Evolutionary conservation across 2,329 filamentous ascomycete species (phyloP).

Genomic region (Calycina marina): DNA sequence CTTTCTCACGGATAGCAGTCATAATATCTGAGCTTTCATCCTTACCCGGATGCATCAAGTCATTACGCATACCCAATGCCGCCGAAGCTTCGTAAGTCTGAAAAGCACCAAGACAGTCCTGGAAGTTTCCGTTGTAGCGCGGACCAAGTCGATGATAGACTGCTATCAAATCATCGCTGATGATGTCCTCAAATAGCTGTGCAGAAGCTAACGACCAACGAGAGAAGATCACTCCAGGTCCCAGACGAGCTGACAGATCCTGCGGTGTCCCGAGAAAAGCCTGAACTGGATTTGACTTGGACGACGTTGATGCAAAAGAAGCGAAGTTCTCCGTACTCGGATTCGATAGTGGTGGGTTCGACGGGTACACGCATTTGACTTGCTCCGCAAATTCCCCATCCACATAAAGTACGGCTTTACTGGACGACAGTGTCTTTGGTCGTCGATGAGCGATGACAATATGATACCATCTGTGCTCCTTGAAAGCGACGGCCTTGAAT

Average conservation of each 20-base stretch:
- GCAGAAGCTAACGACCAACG: constrained; percentile 84
- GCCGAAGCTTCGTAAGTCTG: constrained; percentile 94
- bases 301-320: constrained; percentile 48
- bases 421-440: constrained; percentile 58
- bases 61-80: constrained; percentile 78
- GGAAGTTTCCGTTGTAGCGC: constrained; percentile 88
- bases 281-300: constrained; percentile 55
- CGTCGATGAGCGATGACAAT: constrained; percentile 75
- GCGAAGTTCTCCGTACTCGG: constrained; percentile 53
- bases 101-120: constrained; percentile 89
- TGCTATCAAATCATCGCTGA: constrained; percentile 83
- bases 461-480: constrained; percentile 78
- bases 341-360: constrained; percentile 51
- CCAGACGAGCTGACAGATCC: constrained; percentile 65
- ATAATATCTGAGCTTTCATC: constrained; percentile 88
- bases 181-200: constrained; percentile 71
- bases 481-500: constrained; percentile 73
- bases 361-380: constrained; percentile 75
- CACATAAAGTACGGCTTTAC: constrained; percentile 78
- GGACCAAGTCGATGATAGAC: constrained; percentile 84
- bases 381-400: constrained; percentile 92
- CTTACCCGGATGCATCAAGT: constrained; percentile 76
- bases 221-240: constrained; percentile 57
- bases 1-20: constrained; percentile 73
- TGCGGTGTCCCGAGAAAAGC: constrained; percentile 88